Conservation (phyloP, 108 stramenopile genomes). For the Nitzschia sp. region DNA sequence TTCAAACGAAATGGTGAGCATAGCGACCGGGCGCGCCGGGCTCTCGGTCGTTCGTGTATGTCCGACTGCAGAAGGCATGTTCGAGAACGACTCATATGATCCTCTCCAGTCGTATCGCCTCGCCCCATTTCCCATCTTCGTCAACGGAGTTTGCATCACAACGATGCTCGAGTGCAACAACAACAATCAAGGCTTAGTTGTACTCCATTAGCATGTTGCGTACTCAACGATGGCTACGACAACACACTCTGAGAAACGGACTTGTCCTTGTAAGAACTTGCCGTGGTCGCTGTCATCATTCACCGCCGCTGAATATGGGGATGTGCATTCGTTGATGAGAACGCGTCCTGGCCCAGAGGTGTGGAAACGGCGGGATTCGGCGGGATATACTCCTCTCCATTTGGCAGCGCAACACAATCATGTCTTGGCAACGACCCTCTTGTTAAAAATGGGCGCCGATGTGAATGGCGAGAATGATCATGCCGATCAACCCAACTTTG, state of each 20-base stretch:
- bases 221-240: background rate
- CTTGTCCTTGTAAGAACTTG: slow-evolving; percentile 31
- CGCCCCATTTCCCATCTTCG: too few relatives aligned
- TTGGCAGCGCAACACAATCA: slow-evolving; percentile 82
- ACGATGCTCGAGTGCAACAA: too few relatives aligned
- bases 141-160: too few relatives aligned
- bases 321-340: slow-evolving; percentile 49
- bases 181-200: too few relatives aligned
- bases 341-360: background rate
- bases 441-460: slow-evolving; percentile 53
- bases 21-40: too few relatives aligned
- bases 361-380: slow-evolving; percentile 9
- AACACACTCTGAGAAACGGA: slow-evolving; percentile 6
- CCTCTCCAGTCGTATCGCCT: too few relatives aligned
- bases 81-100: background rate
- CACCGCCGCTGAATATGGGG: slow-evolving; percentile 86
- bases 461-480: slow-evolving; percentile 35
- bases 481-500: background rate
- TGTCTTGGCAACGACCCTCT: slow-evolving; percentile 56
- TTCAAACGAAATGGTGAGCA: too few relatives aligned
- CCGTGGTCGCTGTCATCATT: slow-evolving; percentile 69
- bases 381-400: slow-evolving; percentile 65
- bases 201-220: too few relatives aligned
- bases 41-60: too few relatives aligned
- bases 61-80: background rate